Base-by-base conservation (phyloP, 139 green algal genomes). In the Pedinophyceae sp. region DNA sequence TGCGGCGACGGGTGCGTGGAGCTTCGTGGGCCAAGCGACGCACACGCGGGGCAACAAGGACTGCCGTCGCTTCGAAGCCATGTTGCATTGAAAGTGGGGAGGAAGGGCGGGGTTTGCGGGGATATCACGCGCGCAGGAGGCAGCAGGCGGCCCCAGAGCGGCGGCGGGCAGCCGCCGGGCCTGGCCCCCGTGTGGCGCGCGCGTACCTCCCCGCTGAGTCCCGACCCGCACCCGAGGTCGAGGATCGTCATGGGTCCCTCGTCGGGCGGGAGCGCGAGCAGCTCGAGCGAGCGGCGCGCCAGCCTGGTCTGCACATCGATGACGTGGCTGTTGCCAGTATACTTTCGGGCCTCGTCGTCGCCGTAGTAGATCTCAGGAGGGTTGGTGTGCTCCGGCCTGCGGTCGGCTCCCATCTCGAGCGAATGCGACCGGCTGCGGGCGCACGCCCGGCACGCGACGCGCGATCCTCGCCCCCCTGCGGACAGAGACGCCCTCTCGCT, bases 311-410 rank as follows among this genome's bases (percentile, higher is more conserved):
- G 76, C 10, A 43, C 13, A 7, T 43, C 34, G 10, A 43, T 7
- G 10, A 43, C 34, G 13, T 13, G 34, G 10, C 10, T 43, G 34
- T 43, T 43, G 34, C 34, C 13, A 7, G 34, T 43, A 43, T 43
- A 43, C 58, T 97, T 97, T 16, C 65, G 54, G 2, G 91, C 88
- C 53, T 97, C 91, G 2, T 72, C 70, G 24, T 91, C 82, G 61
- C 93, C 86, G 74, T 98, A 98, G 46, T 93, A 97, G 7, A 96
- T 70, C 26, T 97, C 86, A 2, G 91, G 82, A 1, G 91, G 91
- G 6, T 73, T 81, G 6, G 69, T 71, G 30, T 85, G 76, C 71
- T 98, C 91, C 1, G 91, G 91, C 0, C 90, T 69, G 48, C 89
- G 78, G 19, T 75, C 60, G 20, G 76, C 74, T 6, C 74, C 74